phyloP scores from a whole-genome alignment of 305 asterid species.

The Fraxinus velutina region DNA sequence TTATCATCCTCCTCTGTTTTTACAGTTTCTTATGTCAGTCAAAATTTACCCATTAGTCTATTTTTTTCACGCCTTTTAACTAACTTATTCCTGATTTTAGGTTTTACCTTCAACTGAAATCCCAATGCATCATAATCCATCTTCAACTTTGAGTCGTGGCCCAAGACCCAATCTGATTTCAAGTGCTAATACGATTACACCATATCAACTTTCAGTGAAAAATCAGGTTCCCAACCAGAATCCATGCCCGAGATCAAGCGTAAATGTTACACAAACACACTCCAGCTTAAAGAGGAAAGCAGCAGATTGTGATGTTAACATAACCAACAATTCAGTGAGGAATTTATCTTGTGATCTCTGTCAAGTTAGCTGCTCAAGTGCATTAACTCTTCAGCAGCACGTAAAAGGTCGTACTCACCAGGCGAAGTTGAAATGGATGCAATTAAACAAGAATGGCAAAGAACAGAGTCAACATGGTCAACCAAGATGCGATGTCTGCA shows the following conservation, averaged over 20 bases:
- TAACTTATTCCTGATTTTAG: neutral
- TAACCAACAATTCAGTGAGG: neutral
- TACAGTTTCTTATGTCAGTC: neutral
- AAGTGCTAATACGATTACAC: neutral
- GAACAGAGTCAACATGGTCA: neutral
- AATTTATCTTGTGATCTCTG: constrained; percentile 36
- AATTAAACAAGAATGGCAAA: neutral
- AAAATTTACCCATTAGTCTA: neutral
- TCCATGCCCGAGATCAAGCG: neutral
- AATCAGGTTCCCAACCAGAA: neutral
- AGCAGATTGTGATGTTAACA: neutral
- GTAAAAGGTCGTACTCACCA: constrained; percentile 45
- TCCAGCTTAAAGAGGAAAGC: constrained; percentile 29
- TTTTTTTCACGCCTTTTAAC: neutral
- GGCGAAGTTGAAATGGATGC: constrained; percentile 32
- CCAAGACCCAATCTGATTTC: neutral
- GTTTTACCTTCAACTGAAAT: neutral
- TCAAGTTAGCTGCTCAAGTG: constrained; percentile 35
- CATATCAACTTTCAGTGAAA: neutral
- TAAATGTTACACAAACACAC: neutral
- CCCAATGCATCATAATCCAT: neutral
- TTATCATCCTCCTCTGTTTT: neutral
- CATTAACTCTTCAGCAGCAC: constrained; percentile 31
- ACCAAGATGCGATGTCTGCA: constrained; percentile 39
- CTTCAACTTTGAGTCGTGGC: neutral